Evolutionary conservation across 257 asterid genomes (phyloP), one percentile per base, ranked within the genome.

Genomic region (Perilla frutescens): DNA sequence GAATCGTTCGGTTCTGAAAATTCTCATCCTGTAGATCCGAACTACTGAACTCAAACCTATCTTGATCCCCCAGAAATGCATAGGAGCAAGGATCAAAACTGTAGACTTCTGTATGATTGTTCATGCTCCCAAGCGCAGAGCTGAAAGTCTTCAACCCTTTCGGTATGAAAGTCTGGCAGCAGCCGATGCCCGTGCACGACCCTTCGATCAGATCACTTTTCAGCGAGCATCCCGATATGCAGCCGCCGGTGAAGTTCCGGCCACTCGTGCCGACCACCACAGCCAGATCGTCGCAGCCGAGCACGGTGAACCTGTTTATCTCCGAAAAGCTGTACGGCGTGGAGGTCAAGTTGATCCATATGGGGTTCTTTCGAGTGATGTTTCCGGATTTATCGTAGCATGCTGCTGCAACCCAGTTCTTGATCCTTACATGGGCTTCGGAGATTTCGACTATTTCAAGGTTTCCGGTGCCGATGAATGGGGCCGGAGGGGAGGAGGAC

Each of bases 241-340:
- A 65, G 11, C 71, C 70, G 31, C 47, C 43, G 50, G 53, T 32
- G 68, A 72, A 67, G 20, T 76, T 66, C 10, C 64, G 37, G 43
- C 65, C 72, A 2, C 26, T 7, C 3, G 20, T 8, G 2, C 81
- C 62, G 0, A 3, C 0, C 4, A 71, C 41, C 47, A 62, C 7
- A 1, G 49, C 81, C 14, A 71, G 0, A 3, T 82, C 82, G 8
- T 82, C 86, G 68, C 86, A 82, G 59, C 84, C 84, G n/a, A 80
- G 40, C 6, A 72, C 65, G 0, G 66, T 80, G 75, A 76, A 72
- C 62, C 57, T 6, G 51, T 77, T 81, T 36, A 47, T 10, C 6
- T 73, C 75, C 29, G 85, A 73, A 11, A 81, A 62, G 77, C 74
- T 76, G 74, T 44, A 76, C 0, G 81, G 81, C 0, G 79, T 59